Base-by-base conservation (phyloP, 176 grass and related monocot genomes). In the Phoenix roebelenii region DNA sequence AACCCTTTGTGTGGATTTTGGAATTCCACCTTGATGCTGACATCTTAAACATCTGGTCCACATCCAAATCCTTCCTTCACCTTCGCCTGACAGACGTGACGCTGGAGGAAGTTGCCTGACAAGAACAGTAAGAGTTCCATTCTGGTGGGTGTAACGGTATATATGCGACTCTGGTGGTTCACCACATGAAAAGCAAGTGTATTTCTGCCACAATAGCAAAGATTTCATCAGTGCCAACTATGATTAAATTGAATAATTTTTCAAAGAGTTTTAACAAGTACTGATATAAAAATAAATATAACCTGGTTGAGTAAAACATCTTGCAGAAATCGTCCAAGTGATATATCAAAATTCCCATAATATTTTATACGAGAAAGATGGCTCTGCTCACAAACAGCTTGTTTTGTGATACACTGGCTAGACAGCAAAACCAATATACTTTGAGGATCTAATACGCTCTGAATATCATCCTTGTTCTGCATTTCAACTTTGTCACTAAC, bases 1-100 rank as follows among this genome's bases (percentile, higher is more conserved):
- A 58, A 90, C 86, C 63, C 83, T 86, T 50, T 56, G 72, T 23
- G 80, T 82, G 44, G 86, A 55, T 62, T 50, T 74, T 10, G 83
- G 72, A 49, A 74, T 63, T 16, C 80, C 77, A 63, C 17, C 72
- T 85, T 82, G 77, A 74, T 65, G 58, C 25, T 87, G 72, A 72
- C 91, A 96, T 87, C 74, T 90, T 52, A 90, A 53, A 60, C 91
- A 96, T 67, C 75, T 74, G 63, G 86, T 90, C 86, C 91, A 96
- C 91, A 96, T 90, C 91, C 86, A 96, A 66, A 96, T 88, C 64
- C 87, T 96, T 18, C 86, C 75, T 55, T 87, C 81, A 39, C 59
- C 71, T 59, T 87, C 83, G 71, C 86, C 83, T 25, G 91, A 74
- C 69, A 96, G 72, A 59, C 51, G 7, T 50, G 67, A 66, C 7